Evolutionary conservation across 768 basidiomycete genomes (phyloP), one percentile per base, ranked within the genome.

Genomic region (Mrakia frigida): DNA sequence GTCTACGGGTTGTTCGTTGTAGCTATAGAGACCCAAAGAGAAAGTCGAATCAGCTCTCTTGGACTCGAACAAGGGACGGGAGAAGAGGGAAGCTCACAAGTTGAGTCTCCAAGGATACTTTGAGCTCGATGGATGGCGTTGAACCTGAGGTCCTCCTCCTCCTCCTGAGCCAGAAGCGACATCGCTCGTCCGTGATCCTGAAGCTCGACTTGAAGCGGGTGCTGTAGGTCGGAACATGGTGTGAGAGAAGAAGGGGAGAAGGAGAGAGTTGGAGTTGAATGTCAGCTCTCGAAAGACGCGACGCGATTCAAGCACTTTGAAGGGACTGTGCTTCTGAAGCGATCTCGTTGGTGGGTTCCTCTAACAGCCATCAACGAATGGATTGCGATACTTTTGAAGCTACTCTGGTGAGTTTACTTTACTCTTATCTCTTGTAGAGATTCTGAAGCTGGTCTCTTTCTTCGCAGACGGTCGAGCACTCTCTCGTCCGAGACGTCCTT

Each of bases 1-100:
- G 74, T 90, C 90, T 23, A 87, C 83, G 28, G 97, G 97, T 31
- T 95, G 92, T 25, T 82, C 84, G 80, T 95, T 91, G 81, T 99
- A 98, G 83, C 94, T 97, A 73, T 33, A n/a, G 3, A n/a, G n/a
- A 61, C 63, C 56, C 28, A 72, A 70, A 75, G 13, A 16, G 25
- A 9, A 35, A 35, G 43, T 10, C 10, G 52, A 33, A 28, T n/a
- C n/a, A 50, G 60, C n/a, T 37, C 14, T 11, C 35, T 35, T 7
- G 31, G 6, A 31, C 28, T n/a, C 46, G n/a, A 73, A 79, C 77
- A 61, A 78, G 74, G 16, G 52, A 50, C 21, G 35, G 25, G 43
- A 25, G 25, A 14, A 0, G 25, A 14, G 11, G 35, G 33, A 53
- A 18, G 82, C 85, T 59, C 68, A 94, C 93, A 96, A 93, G 85